Evolutionary conservation across 495 filamentous ascomycete genomes (phyloP).

Genomic region (Podospora conica): DNA sequence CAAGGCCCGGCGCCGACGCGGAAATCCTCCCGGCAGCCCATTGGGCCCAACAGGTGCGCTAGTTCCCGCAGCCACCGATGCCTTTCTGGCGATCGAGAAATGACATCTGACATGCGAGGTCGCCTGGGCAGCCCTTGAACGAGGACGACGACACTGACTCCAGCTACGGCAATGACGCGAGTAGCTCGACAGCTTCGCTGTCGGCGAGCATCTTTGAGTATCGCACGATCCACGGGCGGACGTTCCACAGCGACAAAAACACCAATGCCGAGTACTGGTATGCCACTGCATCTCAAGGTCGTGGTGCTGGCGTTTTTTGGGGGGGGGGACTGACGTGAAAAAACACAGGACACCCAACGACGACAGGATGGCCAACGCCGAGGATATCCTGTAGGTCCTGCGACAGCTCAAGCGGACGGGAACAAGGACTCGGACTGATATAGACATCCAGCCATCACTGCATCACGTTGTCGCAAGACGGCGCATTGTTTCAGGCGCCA

Average conservation of each 20-base stretch:
- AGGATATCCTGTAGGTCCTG: slow-evolving; percentile 33
- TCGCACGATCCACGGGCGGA: slow-evolving; percentile 37
- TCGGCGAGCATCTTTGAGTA: slow-evolving; percentile 40
- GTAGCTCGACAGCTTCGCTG: slow-evolving; percentile 40
- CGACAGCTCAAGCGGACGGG: too few relatives aligned
- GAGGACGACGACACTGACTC: slow-evolving; percentile 32
- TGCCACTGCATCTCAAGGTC: not conserved
- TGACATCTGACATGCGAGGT: not conserved
- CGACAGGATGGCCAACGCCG: slow-evolving; percentile 31
- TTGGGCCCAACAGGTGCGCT: slow-evolving; percentile 1
- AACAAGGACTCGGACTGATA: too few relatives aligned
- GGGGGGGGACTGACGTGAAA: not conserved
- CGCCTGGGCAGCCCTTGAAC: not conserved
- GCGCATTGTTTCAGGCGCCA: slow-evolving; percentile 53
- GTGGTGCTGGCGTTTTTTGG: not conserved
- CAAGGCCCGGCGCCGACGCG: not conserved
- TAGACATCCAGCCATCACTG: slow-evolving; percentile 28
- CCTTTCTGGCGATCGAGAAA: not conserved
- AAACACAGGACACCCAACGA: slow-evolving; percentile 35
- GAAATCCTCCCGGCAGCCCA: slow-evolving; percentile 1
- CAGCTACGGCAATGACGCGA: slow-evolving; percentile 22
- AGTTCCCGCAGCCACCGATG: not conserved
- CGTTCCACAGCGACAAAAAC: slow-evolving; percentile 30
- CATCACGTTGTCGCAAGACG: slow-evolving; percentile 41
- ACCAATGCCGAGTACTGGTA: slow-evolving; percentile 32